A percentile compares a stretch with the other conserved stretches of the same genome.
These are phyloP conservation scores for Boletus subparvulus DNA, from an alignment of 768 basidiomycete species.

Conservation along the genomic window DNA sequence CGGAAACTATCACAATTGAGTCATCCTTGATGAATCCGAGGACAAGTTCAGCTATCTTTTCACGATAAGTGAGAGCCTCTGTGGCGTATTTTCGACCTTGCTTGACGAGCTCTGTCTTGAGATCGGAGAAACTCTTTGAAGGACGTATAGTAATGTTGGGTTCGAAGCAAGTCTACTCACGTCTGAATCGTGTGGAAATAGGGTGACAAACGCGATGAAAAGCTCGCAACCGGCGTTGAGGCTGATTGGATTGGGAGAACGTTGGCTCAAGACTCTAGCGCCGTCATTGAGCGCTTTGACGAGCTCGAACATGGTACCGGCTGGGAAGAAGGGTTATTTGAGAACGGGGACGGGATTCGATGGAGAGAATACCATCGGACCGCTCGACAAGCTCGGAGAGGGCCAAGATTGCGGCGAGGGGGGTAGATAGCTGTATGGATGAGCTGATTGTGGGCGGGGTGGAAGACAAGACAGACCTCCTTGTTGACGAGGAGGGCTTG, in stretches of 20 bases:
- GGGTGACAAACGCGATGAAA: constrained; percentile 86
- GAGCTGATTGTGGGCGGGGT: neutral
- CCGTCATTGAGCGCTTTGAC: constrained; percentile 79
- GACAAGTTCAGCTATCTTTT: constrained; percentile 86
- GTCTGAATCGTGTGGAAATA: constrained; percentile 77
- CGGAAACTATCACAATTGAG: constrained; percentile 61
- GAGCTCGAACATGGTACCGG: constrained; percentile 92
- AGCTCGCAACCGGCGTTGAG: constrained; percentile 88
- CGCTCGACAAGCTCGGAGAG: constrained; percentile 78
- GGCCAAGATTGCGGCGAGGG: constrained; percentile 85
- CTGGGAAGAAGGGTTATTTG: constrained; percentile 37
- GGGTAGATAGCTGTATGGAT: constrained; percentile 63
- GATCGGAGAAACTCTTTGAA: constrained; percentile 72
- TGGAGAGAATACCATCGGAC: constrained; percentile 63
- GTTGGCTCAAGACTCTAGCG: constrained; percentile 58
- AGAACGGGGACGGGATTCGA: neutral
- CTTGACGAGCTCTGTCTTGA: constrained; percentile 79
- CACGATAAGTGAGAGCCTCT: constrained; percentile 81
- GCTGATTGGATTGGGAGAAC: constrained; percentile 77
- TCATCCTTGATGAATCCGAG: constrained; percentile 94
- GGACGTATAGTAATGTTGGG: constrained; percentile 9
- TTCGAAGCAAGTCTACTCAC: constrained; percentile 44
- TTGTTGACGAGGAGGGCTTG: constrained; percentile 60
- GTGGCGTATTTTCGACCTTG: constrained; percentile 78
- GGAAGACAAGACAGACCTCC: constrained; percentile 47